A percentile compares a stretch with the other conserved stretches of the same genome.
Conservation (phyloP, 331 rosid genomes). For the Telfairia occidentalis region DNA sequence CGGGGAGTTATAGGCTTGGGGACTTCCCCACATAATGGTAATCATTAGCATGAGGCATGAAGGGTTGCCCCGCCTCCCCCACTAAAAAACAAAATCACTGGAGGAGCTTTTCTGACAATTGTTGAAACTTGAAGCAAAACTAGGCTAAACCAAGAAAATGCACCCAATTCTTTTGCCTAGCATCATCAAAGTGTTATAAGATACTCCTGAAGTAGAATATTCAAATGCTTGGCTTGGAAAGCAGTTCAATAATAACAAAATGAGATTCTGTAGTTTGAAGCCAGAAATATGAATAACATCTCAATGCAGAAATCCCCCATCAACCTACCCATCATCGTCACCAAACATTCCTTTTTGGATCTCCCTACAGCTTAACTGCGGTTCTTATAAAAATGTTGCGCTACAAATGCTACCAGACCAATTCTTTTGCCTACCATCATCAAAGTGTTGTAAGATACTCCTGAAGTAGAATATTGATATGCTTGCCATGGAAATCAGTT, state of each 20-base stretch:
- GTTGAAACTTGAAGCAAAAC: neutral
- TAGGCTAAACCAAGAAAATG: neutral
- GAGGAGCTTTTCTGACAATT: neutral
- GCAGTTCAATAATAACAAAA: neutral
- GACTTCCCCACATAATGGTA: neutral
- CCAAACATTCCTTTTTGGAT: neutral
- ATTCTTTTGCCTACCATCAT: neutral
- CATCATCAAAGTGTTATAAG: neutral
- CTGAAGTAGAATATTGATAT: neutral
- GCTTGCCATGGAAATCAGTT: neutral
- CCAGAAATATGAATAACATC: neutral
- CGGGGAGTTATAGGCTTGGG: neutral
- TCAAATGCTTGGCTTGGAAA: neutral
- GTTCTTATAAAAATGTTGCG: too few species aligned
- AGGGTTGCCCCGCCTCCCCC: neutral
- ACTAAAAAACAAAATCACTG: too few species aligned
- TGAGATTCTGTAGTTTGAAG: too few species aligned
- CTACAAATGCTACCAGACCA: too few species aligned
- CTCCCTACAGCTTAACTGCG: neutral
- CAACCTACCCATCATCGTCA: neutral
- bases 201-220: neutral
- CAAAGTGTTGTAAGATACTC: neutral
- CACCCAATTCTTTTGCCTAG: neutral
- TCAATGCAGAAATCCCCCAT: neutral
- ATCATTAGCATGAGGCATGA: neutral